Conservation (phyloP, 768 basidiomycete species). For the Lentinula raphanica region DNA sequence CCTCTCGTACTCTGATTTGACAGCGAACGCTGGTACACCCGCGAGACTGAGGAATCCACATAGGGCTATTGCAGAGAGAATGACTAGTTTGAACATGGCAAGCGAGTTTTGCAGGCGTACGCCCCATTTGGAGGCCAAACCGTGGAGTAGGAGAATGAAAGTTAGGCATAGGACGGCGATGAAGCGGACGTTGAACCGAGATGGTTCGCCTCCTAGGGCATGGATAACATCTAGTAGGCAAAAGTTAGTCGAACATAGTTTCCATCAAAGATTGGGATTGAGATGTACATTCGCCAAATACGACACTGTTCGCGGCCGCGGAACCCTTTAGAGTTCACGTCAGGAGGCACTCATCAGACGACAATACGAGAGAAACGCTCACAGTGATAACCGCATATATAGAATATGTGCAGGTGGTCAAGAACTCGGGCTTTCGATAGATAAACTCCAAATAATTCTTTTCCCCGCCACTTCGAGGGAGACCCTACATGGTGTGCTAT, state of each 20-base stretch:
- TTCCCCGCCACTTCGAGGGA: constrained; percentile 70
- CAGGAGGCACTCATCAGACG: neutral
- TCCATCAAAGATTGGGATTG: neutral
- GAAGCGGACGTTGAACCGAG: constrained; percentile 44
- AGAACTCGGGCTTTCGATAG: constrained; percentile 56
- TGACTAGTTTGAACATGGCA: constrained; percentile 55
- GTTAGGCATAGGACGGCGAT: constrained; percentile 52
- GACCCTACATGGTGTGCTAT: constrained; percentile 37
- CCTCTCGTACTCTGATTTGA: constrained; percentile 44
- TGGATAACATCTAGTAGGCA: constrained; percentile 49
- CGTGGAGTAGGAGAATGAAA: constrained; percentile 53
- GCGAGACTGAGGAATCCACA: constrained; percentile 50
- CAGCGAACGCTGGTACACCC: constrained; percentile 43
- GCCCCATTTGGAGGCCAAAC: constrained; percentile 47
- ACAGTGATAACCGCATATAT: constrained; percentile 56
- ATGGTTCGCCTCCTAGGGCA: constrained; percentile 41
- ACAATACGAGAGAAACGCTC: constrained; percentile 17
- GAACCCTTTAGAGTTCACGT: constrained; percentile 37
- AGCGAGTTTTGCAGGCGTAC: constrained; percentile 60
- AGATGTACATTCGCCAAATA: constrained; percentile 66
- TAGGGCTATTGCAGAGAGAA: constrained; percentile 45
- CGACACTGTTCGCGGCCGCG: constrained; percentile 53
- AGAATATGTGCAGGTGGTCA: constrained; percentile 56
- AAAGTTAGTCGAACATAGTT: neutral
- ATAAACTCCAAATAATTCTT: constrained; percentile 74